Conservation (phyloP, 2,329 filamentous ascomycete genomes). For the Phyllosticta citribraziliensis region DNA sequence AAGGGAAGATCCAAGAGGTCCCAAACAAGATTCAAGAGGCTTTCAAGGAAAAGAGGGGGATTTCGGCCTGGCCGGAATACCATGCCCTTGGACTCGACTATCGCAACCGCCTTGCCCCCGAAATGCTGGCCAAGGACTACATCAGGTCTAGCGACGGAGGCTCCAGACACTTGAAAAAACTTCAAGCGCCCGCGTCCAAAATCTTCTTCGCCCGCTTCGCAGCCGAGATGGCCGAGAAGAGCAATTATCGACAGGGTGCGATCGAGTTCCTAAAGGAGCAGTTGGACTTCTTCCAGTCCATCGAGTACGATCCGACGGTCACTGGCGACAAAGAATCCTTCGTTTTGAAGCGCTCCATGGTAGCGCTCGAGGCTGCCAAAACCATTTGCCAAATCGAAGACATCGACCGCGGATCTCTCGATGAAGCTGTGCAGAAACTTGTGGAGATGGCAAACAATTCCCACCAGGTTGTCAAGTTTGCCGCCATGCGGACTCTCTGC, state of each 20-base stretch:
- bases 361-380: constrained; percentile 98
- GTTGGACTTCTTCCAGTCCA: constrained; percentile 47
- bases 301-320: neutral
- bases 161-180: constrained; percentile 11
- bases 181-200: constrained; percentile 90
- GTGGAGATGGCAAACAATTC: constrained; percentile 96
- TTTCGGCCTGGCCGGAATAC: constrained; percentile 97
- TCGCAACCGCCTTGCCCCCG: constrained; percentile 94
- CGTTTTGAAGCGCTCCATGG: constrained; percentile 74
- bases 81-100: constrained; percentile 95
- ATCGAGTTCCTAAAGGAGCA: constrained; percentile 93
- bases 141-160: neutral
- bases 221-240: constrained; percentile 88
- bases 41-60: constrained; percentile 77
- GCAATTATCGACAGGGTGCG: constrained; percentile 89
- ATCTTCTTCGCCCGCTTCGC: constrained; percentile 89
- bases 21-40: constrained; percentile 73
- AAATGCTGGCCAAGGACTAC: constrained; percentile 57
- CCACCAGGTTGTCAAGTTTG: constrained; percentile 92
- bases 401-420: constrained; percentile 82
- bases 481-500: constrained; percentile 90
- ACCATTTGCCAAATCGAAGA: constrained; percentile 93
- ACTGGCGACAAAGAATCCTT: neutral
- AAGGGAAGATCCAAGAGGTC: constrained; percentile 53
- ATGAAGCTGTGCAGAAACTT: constrained; percentile 86